phyloP scores from a whole-genome alignment of 2,329 filamentous ascomycete genomes.

The Pseudogymnoascus sp. region DNA sequence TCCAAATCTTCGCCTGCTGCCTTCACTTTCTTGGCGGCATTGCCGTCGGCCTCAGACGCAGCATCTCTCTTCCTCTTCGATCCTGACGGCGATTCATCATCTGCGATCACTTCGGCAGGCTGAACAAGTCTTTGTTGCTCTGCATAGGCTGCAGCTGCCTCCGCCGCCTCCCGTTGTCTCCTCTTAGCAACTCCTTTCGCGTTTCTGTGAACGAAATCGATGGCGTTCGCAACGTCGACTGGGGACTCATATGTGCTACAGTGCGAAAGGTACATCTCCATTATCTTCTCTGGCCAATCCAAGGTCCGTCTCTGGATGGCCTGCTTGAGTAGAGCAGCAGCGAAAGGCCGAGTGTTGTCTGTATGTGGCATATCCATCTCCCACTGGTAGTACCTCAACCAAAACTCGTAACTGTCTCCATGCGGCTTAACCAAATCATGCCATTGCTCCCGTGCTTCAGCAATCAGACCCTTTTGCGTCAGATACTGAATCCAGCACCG shows the following conservation, averaged over 20 bases:
- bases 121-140: slow-evolving; percentile 26
- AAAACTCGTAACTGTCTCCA: slow-evolving; percentile 81
- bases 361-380: slow-evolving; percentile 50
- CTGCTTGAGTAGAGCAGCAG: slow-evolving; percentile 67
- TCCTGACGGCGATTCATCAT: slow-evolving; percentile 32
- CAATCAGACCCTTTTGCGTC: slow-evolving; percentile 69
- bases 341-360: slow-evolving; percentile 45
- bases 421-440: slow-evolving; percentile 59
- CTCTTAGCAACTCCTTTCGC: slow-evolving; percentile 55
- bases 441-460: slow-evolving; percentile 72
- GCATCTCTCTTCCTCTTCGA: slow-evolving; percentile 70
- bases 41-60: slow-evolving; percentile 41
- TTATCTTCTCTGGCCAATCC: slow-evolving; percentile 68
- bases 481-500: slow-evolving; percentile 88
- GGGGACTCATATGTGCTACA: slow-evolving; percentile 87
- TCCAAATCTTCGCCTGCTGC: slow-evolving; percentile 18
- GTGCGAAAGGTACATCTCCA: slow-evolving; percentile 67
- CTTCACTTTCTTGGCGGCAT: slow-evolving; percentile 59
- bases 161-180: slow-evolving; percentile 56
- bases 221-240: slow-evolving; percentile 62
- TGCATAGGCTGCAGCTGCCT: slow-evolving; percentile 47
- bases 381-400: slow-evolving; percentile 86
- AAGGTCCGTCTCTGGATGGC: slow-evolving; percentile 55
- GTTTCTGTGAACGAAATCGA: slow-evolving; percentile 64
- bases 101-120: slow-evolving; percentile 24